These are phyloP conservation scores for Heliamphora ciliata DNA, from an alignment of 179 eudicot species.

Conservation along the genomic window DNA sequence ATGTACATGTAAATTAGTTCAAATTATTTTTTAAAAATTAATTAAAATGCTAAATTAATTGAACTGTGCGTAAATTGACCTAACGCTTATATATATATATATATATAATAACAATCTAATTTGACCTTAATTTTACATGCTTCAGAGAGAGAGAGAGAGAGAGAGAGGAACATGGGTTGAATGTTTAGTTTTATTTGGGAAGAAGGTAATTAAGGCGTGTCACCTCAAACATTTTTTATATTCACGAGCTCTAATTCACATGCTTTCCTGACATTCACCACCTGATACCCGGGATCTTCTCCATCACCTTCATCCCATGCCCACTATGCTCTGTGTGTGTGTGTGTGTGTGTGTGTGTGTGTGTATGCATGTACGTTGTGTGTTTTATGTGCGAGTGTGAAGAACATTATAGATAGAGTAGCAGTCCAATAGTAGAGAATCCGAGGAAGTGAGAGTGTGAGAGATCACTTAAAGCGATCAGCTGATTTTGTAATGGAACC, in stretches of 20 bases:
- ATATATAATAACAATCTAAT: too few relatives aligned
- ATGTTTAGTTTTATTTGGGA: too few relatives aligned
- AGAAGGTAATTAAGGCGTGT: neutral
- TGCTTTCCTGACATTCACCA: constrained; percentile 27
- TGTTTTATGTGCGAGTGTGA: neutral
- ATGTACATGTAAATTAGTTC: too few relatives aligned
- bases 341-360: neutral
- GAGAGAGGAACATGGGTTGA: neutral
- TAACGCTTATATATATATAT: too few relatives aligned
- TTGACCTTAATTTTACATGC: too few relatives aligned
- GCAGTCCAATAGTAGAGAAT: constrained; percentile 10
- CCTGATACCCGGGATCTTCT: constrained; percentile 19
- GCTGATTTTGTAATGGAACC: too few relatives aligned
- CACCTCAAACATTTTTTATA: constrained; percentile 28
- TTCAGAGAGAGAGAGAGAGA: neutral
- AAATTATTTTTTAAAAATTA: too few relatives aligned
- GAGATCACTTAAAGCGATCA: neutral
- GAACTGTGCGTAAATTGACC: too few relatives aligned
- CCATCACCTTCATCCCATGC: constrained; percentile 35
- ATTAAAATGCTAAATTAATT: too few relatives aligned
- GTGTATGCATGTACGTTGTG: too few relatives aligned
- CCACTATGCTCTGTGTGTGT: neutral
- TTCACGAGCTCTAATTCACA: constrained; percentile 36
- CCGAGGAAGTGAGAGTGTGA: constrained; percentile 14
- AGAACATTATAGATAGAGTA: neutral